Base-by-base conservation (phyloP, 1,284 basidiomycete species). In the Puccinia triticina region DNA sequence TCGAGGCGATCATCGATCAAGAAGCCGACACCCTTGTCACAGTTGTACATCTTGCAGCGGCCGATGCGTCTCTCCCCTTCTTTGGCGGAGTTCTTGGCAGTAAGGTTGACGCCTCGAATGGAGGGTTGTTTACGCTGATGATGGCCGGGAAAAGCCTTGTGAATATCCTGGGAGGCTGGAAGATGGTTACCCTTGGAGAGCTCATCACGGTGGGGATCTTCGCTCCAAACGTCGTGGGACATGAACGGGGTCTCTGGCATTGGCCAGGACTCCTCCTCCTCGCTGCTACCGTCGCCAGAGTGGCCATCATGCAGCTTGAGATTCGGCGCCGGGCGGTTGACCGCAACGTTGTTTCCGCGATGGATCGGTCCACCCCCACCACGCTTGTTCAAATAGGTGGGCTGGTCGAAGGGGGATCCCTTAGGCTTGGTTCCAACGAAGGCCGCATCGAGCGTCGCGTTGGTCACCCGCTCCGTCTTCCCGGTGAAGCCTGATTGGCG, bases 11-110 rank as follows among this genome's bases (percentile, higher is more conserved):
- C 80, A 69, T 82, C 80, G 48, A 82, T 82, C 61, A 82, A 82
- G 48, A 82, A 82, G 23, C 80, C 80, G 8, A 82, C 80, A 32
- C 80, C 80, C 34, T 82, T 82, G 32, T 82, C 80, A 34, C 80
- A 82, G 40, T 82, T 82, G 18, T 82, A 82, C 80, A 82, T 82
- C 64, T 82, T 82, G 53, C 80, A 82, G 26, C 80, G 72, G 8
- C 80, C 80, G 18, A 82, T 73, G n/a, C 80, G n/a, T 55, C 80
- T 37, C 16, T 82, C 71, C 14, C 80, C 80, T 59, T 82, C 80
- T 34, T 76, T 82, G 50, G 80, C 80, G 3, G 46, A 48, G 64
- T n/a, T 74, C 7, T 61, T 50, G 2, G 29, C 40, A 16, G 43
- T n/a, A n/a, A 73, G 37, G 26, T 29, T 59, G 37, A 43, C 37